Conservation (phyloP, 2,329 filamentous ascomycete genomes). For the Penicillium palitans region DNA sequence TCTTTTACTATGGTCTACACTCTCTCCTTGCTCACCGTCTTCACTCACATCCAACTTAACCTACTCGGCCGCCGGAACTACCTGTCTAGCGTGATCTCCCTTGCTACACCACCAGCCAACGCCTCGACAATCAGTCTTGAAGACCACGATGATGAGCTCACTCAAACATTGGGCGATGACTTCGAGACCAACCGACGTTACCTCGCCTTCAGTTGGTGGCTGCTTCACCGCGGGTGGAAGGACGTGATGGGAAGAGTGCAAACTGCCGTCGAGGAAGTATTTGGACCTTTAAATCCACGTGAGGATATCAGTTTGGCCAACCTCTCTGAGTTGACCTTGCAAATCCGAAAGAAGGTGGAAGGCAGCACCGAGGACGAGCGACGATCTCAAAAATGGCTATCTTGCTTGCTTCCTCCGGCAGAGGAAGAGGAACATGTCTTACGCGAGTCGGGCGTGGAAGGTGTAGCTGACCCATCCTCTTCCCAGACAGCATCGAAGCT, state of each 20-base stretch:
- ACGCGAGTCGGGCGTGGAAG: constrained; percentile 74
- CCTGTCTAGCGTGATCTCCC: constrained; percentile 87
- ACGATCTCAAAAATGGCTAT: constrained; percentile 70
- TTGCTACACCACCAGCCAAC: constrained; percentile 73
- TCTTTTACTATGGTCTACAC: constrained; percentile 92
- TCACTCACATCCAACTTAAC: constrained; percentile 95
- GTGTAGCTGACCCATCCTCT: constrained; percentile 40
- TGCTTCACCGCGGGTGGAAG: constrained; percentile 86
- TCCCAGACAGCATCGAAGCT: constrained; percentile 55
- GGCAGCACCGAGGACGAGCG: constrained; percentile 66
- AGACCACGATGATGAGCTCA: constrained; percentile 88
- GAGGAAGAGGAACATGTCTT: constrained; percentile 82
- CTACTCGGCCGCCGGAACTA: constrained; percentile 94
- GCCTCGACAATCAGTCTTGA: constrained; percentile 80
- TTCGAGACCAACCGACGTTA: constrained; percentile 96
- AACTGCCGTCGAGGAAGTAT: constrained; percentile 82
- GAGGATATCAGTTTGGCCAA: constrained; percentile 81
- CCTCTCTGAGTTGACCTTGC: constrained; percentile 75
- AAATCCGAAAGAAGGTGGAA: constrained; percentile 83
- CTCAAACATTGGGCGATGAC: constrained; percentile 84
- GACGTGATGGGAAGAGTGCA: constrained; percentile 79
- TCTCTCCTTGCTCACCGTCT: constrained; percentile 80
- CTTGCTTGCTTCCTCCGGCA: constrained; percentile 75
- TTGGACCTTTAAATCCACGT: constrained; percentile 82
- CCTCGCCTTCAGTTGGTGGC: constrained; percentile 96